A percentile compares a stretch with the other conserved stretches of the same genome.
Evolutionary conservation across 2,329 filamentous ascomycete genomes (phyloP).

Genomic region (Boeremia lycopersici): DNA sequence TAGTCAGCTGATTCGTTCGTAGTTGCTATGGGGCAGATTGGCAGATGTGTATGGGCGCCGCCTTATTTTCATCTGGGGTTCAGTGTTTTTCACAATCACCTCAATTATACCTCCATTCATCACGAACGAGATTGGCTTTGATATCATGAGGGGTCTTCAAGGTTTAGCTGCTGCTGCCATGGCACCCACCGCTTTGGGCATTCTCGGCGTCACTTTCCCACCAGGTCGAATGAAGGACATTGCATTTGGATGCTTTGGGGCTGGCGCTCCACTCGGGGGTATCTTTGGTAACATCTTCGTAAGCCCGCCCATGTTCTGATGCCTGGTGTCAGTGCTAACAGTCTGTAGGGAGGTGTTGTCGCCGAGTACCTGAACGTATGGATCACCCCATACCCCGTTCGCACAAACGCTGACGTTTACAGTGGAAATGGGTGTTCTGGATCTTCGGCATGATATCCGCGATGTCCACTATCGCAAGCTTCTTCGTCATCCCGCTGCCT

Average conservation of each 20-base stretch:
- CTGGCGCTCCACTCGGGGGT: conserved; percentile 68
- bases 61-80: conserved; percentile 68
- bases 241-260: conserved; percentile 60
- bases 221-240: conserved; percentile 73
- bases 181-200: conserved; percentile 73
- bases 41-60: conserved; percentile 72
- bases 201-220: conserved; percentile 70
- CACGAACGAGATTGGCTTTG: conserved; percentile 70
- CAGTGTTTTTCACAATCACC: conserved; percentile 65
- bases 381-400: not conserved
- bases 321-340: conserved; percentile 2
- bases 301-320: not conserved
- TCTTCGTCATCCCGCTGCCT: conserved; percentile 65
- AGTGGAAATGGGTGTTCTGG: conserved; percentile 53
- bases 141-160: conserved; percentile 69
- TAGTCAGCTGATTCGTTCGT: not conserved
- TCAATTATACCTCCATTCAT: conserved; percentile 68
- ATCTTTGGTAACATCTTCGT: conserved; percentile 68
- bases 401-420: not conserved
- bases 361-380: conserved; percentile 56
- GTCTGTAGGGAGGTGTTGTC: conserved; percentile 61
- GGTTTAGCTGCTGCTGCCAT: conserved; percentile 72
- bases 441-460: conserved; percentile 66
- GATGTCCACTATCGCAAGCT: conserved; percentile 61
- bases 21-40: conserved; percentile 69